Percentiles rank a stretch among this genome's conserved stretches.
These are phyloP conservation scores for Myotisia sp. DNA, from an alignment of 2,329 filamentous ascomycete genomes.

Conservation along the genomic window DNA sequence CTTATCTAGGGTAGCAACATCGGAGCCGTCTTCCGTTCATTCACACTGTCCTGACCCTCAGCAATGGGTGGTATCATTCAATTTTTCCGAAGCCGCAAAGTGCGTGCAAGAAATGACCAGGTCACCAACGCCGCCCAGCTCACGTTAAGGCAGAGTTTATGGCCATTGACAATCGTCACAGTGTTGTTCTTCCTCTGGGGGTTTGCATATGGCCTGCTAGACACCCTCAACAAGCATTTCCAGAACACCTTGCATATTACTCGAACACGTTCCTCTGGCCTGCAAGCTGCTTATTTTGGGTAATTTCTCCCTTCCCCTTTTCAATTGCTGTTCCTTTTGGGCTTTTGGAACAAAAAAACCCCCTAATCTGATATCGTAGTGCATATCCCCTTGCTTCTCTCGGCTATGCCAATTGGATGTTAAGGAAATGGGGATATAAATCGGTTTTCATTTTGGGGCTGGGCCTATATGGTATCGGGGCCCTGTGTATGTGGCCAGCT, in stretches of 20 bases:
- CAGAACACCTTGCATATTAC: conserved; percentile 42
- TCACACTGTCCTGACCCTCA: too few relatives aligned
- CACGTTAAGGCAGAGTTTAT: conserved; percentile 31
- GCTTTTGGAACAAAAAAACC: not conserved
- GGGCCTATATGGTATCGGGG: conserved; percentile 54
- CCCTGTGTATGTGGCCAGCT: conserved; percentile 74
- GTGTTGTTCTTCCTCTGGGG: conserved; percentile 42
- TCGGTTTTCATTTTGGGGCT: conserved; percentile 66
- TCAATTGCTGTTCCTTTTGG: not conserved
- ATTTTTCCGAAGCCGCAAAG: conserved; percentile 20
- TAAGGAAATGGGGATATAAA: conserved; percentile 64
- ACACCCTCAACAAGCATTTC: conserved; percentile 43
- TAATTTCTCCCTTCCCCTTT: conserved; percentile 15
- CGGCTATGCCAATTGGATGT: conserved; percentile 43
- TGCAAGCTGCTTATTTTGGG: conserved; percentile 53
- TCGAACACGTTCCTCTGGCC: conserved; percentile 44
- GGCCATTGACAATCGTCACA: conserved; percentile 33
- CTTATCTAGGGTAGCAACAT: not conserved
- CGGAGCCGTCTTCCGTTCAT: too few relatives aligned
- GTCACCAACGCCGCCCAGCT: conserved; percentile 30
- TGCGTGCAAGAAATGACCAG: conserved; percentile 22
- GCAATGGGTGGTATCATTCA: conserved; percentile 19
- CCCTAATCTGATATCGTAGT: conserved; percentile 14
- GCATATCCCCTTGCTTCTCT: conserved; percentile 42
- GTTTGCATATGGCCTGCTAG: conserved; percentile 36